phyloP scores from a whole-genome alignment of 371 early-diverging fungal species.

The Mortierella sp. region DNA sequence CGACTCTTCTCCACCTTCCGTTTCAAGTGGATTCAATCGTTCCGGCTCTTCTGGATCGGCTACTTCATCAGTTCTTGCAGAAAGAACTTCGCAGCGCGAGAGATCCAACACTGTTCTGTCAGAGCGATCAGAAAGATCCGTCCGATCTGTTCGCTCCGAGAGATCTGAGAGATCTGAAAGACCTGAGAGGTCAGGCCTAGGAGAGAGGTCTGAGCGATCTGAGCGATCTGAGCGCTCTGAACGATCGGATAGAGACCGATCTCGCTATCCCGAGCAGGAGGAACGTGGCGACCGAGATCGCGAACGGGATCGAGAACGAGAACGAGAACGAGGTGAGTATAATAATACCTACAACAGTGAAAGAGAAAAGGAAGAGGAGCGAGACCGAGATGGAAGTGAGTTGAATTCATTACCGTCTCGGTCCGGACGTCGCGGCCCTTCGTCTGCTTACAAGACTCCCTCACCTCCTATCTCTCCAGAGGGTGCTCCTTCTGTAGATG shows the following conservation, averaged over 20 bases:
- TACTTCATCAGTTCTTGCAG: slow-evolving; percentile 34
- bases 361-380: slow-evolving; percentile 3
- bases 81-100: slow-evolving; percentile 33
- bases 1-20: slow-evolving; percentile 27
- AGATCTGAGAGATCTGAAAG: slow-evolving; percentile 5
- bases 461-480: slow-evolving; percentile 50
- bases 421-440: slow-evolving; percentile 19
- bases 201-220: slow-evolving; percentile 25
- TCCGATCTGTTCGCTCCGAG: slow-evolving; percentile 42
- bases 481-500: slow-evolving; percentile 28
- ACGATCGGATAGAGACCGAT: slow-evolving; percentile 18
- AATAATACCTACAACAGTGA: neutral
- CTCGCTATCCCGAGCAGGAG: slow-evolving; percentile 39
- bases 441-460: slow-evolving; percentile 46
- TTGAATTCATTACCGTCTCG: slow-evolving; percentile 6
- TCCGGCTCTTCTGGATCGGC: slow-evolving; percentile 47
- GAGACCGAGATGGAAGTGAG: slow-evolving; percentile 21
- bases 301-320: slow-evolving; percentile 18
- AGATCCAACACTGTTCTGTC: slow-evolving; percentile 52
- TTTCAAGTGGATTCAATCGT: slow-evolving; percentile 36
- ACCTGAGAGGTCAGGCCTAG: slow-evolving; percentile 3
- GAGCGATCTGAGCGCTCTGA: slow-evolving; percentile 17
- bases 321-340: slow-evolving; percentile 25
- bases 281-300: slow-evolving; percentile 17
- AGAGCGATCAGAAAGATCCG: slow-evolving; percentile 49